A percentile compares a stretch with the other conserved stretches of the same genome.
phyloP scores from a whole-genome alignment of 2,329 filamentous ascomycete genomes.

The Colletotrichum abscissum region DNA sequence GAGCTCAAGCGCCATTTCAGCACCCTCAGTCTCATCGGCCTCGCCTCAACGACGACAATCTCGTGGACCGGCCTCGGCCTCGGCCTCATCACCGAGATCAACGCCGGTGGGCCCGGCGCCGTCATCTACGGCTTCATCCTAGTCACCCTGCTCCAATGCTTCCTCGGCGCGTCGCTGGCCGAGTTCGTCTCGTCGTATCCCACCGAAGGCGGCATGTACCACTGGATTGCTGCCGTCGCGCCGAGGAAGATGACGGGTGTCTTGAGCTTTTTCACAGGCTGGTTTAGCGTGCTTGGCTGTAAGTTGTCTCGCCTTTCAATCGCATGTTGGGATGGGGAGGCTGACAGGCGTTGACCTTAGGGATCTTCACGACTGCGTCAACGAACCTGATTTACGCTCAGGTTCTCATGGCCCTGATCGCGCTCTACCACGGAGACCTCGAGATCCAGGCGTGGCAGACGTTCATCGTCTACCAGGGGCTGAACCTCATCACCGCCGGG shows the following conservation, averaged over 20 bases:
- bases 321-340: not conserved
- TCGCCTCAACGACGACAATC: constrained; percentile 61
- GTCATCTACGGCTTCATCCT: constrained; percentile 63
- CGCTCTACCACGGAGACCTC: constrained; percentile 51
- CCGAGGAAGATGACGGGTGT: constrained; percentile 51
- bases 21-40: constrained; percentile 58
- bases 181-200: constrained; percentile 62
- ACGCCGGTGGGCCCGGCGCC: constrained; percentile 58
- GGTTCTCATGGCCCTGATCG: constrained; percentile 53
- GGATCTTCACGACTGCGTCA: constrained; percentile 57
- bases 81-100: constrained; percentile 57
- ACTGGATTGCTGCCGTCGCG: constrained; percentile 61
- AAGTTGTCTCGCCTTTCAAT: constrained; percentile 1
- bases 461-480: constrained; percentile 55
- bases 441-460: constrained; percentile 59
- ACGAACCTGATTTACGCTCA: constrained; percentile 57
- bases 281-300: constrained; percentile 54
- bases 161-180: constrained; percentile 56
- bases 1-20: constrained; percentile 60
- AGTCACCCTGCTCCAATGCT: constrained; percentile 57
- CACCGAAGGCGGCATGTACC: constrained; percentile 61
- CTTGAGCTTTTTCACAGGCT: constrained; percentile 57
- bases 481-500: constrained; percentile 55
- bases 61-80: constrained; percentile 60
- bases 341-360: constrained; percentile 35